Evolutionary conservation across 305 asterid species (phyloP), one percentile per base, ranked within the genome.

Genomic region (Plantago lanceolata): DNA sequence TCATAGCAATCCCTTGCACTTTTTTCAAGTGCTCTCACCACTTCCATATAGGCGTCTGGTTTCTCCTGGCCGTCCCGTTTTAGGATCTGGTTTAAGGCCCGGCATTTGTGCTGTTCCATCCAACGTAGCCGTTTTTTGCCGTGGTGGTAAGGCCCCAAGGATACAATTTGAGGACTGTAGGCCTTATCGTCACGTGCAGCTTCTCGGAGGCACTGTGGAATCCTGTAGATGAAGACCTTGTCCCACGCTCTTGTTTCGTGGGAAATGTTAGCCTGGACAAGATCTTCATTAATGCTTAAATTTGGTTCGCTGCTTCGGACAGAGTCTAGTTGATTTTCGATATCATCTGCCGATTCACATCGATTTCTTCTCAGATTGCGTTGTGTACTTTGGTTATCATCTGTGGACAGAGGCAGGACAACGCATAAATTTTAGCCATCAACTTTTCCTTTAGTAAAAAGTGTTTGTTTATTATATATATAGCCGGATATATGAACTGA

Each of bases 61-160:
- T 80, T 60, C 1, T 45, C 76, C 17, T 86, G 89, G 29, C 68
- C 61, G 2, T 73, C 70, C 12, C 91, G 76, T 55, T 71, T 73
- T n/a, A 86, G 85, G 2, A 78, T 70, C 31, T 65, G 86, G 33
- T 78, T 75, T 13, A 84, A 76, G 33, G 90, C 83, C 28, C 90
- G 81, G 85, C 90, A 86, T 43, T 86, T 86, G 70, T 86, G 94
- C 18, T 72, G 76, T 3, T 84, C 94, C 90, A 86, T 86, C 61
- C 55, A 64, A 18, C 81, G 78, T 4, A 83, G 81, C 0, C 85
- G 82, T 15, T 47, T 71, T 73, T 70, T 82, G 74, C 80, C 87
- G 19, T 80, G 89, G 75, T 86, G 94, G 37, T 84, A 82, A 26
- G 94, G 94, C 45, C 94, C 94, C 1, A 82, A 28, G 2, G 94